Conservation (phyloP, 2,329 filamentous ascomycete genomes). For the Fusarium tuaranense region DNA sequence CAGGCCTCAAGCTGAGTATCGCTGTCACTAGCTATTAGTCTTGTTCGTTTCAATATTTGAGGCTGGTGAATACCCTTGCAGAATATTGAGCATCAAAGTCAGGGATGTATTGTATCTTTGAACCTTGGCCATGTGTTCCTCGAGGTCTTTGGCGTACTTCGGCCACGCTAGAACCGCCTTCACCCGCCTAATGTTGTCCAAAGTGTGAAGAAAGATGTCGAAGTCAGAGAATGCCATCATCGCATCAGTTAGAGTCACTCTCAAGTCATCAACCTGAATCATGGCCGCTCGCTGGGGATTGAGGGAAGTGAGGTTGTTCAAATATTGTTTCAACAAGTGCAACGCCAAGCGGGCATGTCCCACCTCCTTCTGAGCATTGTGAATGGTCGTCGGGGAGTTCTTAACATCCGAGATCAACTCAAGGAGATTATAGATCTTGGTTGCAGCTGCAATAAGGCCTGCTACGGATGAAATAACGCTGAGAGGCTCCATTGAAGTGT, state of each 20-base stretch:
- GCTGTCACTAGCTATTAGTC: background rate
- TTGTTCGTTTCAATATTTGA: background rate
- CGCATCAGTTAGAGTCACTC: background rate
- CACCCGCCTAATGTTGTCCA: background rate
- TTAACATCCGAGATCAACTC: background rate
- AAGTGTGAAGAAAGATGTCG: background rate
- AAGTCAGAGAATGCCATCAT: background rate
- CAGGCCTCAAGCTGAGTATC: background rate
- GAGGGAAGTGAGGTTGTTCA: background rate
- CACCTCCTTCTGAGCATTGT: background rate
- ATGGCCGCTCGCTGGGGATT: background rate
- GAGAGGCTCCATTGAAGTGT: background rate
- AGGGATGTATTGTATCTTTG: background rate
- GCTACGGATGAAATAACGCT: background rate
- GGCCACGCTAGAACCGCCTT: background rate
- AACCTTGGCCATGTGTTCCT: background rate
- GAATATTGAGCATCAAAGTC: background rate
- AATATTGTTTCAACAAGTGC: background rate
- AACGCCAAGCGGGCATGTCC: background rate
- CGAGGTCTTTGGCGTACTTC: background rate
- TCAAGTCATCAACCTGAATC: conserved; percentile 1
- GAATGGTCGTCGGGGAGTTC: background rate
- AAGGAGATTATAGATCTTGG: background rate
- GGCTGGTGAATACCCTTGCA: background rate
- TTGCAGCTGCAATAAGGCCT: background rate